Percentiles rank a stretch among this genome's conserved stretches.
phyloP scores from a whole-genome alignment of 2,329 filamentous ascomycete genomes.

The Stagonosporopsis vannaccii region DNA sequence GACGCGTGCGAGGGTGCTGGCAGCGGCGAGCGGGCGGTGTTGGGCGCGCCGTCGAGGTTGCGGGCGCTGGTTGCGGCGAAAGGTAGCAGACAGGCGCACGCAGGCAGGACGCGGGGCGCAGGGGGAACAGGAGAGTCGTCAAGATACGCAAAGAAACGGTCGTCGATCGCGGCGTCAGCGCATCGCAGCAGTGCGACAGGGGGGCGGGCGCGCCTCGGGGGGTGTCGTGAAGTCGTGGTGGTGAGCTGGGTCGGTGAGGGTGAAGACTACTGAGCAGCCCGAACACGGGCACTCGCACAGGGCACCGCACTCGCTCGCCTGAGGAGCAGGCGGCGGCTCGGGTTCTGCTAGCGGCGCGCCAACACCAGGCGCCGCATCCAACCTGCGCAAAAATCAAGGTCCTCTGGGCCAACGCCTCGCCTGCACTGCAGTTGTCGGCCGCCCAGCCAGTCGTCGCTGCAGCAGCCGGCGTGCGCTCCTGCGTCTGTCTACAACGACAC shows the following conservation, averaged over 20 bases:
- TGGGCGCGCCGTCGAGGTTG: conserved; percentile 12
- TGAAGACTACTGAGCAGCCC: conserved; percentile 11
- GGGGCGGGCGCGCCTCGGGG: conserved; percentile 34
- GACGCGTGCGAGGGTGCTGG: conserved; percentile 16
- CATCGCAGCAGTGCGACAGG: conserved; percentile 32
- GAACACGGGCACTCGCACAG: conserved; percentile 4
- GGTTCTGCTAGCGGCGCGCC: background rate
- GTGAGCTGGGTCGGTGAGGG: conserved; percentile 9
- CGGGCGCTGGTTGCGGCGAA: conserved; percentile 26
- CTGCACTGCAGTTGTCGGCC: background rate
- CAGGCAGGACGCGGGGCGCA: conserved; percentile 20
- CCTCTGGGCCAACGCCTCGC: conserved; percentile 2
- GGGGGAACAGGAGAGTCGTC: conserved; percentile 18
- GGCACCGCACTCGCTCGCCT: background rate
- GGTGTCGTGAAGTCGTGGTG: conserved; percentile 34
- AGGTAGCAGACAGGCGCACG: conserved; percentile 30
- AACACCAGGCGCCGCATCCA: conserved; percentile 3
- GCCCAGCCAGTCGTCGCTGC: conserved; percentile 2
- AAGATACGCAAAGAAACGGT: conserved; percentile 35
- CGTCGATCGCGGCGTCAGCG: conserved; percentile 30
- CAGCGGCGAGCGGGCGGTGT: conserved; percentile 8
- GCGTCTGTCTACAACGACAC: background rate
- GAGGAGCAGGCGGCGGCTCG: background rate
- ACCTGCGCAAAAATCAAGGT: conserved; percentile 1
- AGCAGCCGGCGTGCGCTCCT: conserved; percentile 5